Evolutionary conservation across 148 eudicot species (phyloP).

Genomic region (Polygonum aviculare): DNA sequence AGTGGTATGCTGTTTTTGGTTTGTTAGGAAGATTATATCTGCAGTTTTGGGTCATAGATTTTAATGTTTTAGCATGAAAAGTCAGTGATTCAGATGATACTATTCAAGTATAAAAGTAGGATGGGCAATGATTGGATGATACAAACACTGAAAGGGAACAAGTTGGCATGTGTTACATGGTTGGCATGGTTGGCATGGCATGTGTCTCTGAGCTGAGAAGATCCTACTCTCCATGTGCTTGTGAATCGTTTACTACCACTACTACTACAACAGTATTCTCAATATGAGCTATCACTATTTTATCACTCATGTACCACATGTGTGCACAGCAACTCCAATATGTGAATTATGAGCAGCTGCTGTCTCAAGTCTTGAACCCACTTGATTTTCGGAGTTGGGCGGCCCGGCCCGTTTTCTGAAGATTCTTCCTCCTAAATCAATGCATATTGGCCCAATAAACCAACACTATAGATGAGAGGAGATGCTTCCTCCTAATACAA

Average conservation of each 20-base stretch:
- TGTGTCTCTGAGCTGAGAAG: neutral
- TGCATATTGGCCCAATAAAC: too few species aligned
- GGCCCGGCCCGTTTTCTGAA: too few species aligned
- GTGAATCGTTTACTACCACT: neutral
- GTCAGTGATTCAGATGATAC: neutral
- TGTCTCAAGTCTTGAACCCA: too few species aligned
- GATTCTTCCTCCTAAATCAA: too few species aligned
- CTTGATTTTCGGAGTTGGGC: too few species aligned
- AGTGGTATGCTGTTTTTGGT: neutral
- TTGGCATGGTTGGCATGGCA: neutral
- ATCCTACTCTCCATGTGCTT: neutral
- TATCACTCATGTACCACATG: too few species aligned
- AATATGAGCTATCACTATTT: neutral
- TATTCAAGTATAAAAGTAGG: neutral
- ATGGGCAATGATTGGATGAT: slow-evolving; percentile 8
- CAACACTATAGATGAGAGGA: too few species aligned
- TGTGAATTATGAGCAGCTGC: too few species aligned
- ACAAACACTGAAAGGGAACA: neutral
- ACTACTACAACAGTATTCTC: neutral
- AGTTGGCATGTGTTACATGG: slow-evolving; percentile 4
- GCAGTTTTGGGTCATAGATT: neutral
- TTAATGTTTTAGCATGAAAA: neutral
- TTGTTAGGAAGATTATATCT: neutral
- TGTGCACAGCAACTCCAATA: too few species aligned
- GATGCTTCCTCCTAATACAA: too few species aligned